Evolutionary conservation across 176 grass and related monocot genomes (phyloP).

Genomic region (Paspalum notatum): DNA sequence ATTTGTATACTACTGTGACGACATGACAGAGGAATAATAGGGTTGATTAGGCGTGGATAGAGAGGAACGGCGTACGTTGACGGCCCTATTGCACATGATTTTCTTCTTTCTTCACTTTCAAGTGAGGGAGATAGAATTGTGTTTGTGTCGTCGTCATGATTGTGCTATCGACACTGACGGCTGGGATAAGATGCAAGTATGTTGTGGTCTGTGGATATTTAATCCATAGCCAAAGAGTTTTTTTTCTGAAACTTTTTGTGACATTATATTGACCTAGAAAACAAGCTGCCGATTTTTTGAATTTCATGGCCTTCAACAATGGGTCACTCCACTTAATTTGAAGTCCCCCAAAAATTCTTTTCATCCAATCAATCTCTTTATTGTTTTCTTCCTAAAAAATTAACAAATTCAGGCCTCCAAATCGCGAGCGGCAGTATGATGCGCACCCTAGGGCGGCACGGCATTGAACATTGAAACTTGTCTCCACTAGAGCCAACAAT

Average conservation of each 20-base stretch:
- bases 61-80: slow-evolving; percentile 20
- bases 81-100: background rate
- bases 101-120: slow-evolving; percentile 25
- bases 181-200: background rate
- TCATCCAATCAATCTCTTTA: no score
- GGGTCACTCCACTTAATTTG: no score
- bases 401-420: background rate
- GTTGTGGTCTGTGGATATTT: background rate
- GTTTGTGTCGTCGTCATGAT: slow-evolving; percentile 9
- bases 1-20: background rate
- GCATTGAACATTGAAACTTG: slow-evolving; percentile 25
- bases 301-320: background rate
- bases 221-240: background rate
- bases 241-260: slow-evolving; percentile 8
- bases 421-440: slow-evolving; percentile 11
- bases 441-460: slow-evolving; percentile 9
- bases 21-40: background rate
- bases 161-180: background rate
- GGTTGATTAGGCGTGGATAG: background rate
- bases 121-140: background rate
- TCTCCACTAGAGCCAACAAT: background rate
- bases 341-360: background rate
- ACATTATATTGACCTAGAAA: background rate
- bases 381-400: background rate
- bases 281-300: background rate